phyloP scores from a whole-genome alignment of 2,329 filamentous ascomycete genomes.

The Penicillium concentricum region DNA sequence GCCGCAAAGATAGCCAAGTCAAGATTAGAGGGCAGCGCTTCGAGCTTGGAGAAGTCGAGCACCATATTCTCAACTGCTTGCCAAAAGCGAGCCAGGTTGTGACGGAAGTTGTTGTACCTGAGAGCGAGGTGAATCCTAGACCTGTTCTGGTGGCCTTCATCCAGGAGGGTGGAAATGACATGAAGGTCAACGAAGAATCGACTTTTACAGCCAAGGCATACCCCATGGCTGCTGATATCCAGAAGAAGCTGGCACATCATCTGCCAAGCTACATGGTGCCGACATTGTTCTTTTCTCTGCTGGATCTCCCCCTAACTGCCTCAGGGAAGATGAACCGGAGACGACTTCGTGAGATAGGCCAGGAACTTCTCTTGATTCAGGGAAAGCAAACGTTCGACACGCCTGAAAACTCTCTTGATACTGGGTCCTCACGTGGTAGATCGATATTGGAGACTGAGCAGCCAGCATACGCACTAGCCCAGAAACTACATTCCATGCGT shows the following conservation, averaged over 20 bases:
- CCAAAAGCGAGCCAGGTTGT: no score
- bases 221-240: not conserved
- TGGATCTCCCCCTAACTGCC: not conserved
- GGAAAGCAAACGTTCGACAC: no score
- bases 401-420: no score
- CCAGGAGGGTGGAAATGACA: not conserved
- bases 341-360: not conserved
- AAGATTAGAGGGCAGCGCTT: no score
- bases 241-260: not conserved
- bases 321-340: not conserved
- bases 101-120: no score
- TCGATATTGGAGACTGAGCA: no score
- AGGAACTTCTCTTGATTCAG: no score
- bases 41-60: no score
- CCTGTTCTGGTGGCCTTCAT: not conserved
- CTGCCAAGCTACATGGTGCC: not conserved
- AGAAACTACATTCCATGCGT: not conserved
- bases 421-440: no score
- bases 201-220: not conserved
- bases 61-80: no score
- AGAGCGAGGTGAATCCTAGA: not conserved
- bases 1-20: conserved; percentile 5
- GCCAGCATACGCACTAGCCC: no score
- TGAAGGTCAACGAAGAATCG: not conserved
- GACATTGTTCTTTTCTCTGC: not conserved